Evolutionary conservation across 1,284 basidiomycete genomes (phyloP), one percentile per base, ranked within the genome.

Genomic region (Heterobasidion occidentale): DNA sequence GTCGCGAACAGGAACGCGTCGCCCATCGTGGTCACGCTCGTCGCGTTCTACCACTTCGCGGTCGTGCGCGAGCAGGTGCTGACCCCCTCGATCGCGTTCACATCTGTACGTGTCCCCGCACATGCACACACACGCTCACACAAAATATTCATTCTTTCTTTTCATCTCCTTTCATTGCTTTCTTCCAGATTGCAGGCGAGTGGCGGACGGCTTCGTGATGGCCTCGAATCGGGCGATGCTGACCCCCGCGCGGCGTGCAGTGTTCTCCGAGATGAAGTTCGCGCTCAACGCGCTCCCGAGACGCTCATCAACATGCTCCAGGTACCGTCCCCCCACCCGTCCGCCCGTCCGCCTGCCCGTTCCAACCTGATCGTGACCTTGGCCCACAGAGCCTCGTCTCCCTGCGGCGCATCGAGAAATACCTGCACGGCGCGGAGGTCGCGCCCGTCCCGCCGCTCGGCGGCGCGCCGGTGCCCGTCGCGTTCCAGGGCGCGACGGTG

Each of bases 401-500:
- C 3, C 77, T 95, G 50, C 83, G 90, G 14, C 90, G 94, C 52
- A 95, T 97, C 60, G 92, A 96, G 68, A 94, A 92, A 67, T 96
- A 93, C 69, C 79, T 94, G 44, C 75, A 81, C 51, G 79, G 81
- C 7, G 79, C 79, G 1, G 92, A 94, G 70, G 83, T 94, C 14
- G 68, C 76, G 1, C 67, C 76, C 0, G 83, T 87, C 6, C 76
- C 77, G 14, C 80, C 83, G 8, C 70, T 88, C 9, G 71, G 77
- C n/a, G 70, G 77, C 34, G 79, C 83, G 59, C 74, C 77, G 2
- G 75, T 78, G 51, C 77, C 71, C 1, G 88, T 97, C 59, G 77
- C 84, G 1, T 80, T 96, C 61, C 86, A 85, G 63, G 88, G 86
- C 7, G 92, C 92, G 11, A 96, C 92, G 0, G 77, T 93, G 54